A percentile compares a stretch with the other conserved stretches of the same genome.
phyloP scores from a whole-genome alignment of 148 eudicot genomes.

The Silene uniflora region DNA sequence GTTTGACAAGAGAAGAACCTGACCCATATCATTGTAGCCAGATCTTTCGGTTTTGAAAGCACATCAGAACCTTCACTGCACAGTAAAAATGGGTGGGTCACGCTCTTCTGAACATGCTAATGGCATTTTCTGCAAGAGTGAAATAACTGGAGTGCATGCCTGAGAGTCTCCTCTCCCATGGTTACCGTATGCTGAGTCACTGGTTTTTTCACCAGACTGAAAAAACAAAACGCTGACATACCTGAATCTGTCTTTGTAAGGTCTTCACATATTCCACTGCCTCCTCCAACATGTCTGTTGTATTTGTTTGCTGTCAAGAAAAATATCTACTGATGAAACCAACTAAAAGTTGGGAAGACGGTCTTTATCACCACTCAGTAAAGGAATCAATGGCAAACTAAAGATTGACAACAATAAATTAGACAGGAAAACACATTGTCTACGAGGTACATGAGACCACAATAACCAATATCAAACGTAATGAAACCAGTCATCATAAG shows the following conservation, averaged over 20 bases:
- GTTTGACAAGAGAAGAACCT: too few species aligned
- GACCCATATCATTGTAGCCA: too few species aligned
- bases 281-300: constrained; percentile 97
- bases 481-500: not conserved
- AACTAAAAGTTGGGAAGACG: not conserved
- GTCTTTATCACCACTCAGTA: not conserved
- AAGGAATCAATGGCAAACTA: not conserved
- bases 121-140: too few species aligned
- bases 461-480: not conserved
- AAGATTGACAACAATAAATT: not conserved
- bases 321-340: not conserved
- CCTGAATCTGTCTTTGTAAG: constrained; percentile 84
- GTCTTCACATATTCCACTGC: constrained; percentile 91
- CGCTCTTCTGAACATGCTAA: too few species aligned
- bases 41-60: too few species aligned
- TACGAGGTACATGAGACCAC: not conserved
- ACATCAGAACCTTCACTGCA: too few species aligned
- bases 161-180: too few species aligned
- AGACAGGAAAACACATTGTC: not conserved
- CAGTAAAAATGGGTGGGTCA: too few species aligned
- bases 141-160: too few species aligned
- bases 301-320: constrained; percentile 86
- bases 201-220: not conserved
- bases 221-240: constrained; percentile 11
- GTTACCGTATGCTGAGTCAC: too few species aligned